Conservation (phyloP, 2,329 filamentous ascomycete species). For the Aspergillus latus region DNA sequence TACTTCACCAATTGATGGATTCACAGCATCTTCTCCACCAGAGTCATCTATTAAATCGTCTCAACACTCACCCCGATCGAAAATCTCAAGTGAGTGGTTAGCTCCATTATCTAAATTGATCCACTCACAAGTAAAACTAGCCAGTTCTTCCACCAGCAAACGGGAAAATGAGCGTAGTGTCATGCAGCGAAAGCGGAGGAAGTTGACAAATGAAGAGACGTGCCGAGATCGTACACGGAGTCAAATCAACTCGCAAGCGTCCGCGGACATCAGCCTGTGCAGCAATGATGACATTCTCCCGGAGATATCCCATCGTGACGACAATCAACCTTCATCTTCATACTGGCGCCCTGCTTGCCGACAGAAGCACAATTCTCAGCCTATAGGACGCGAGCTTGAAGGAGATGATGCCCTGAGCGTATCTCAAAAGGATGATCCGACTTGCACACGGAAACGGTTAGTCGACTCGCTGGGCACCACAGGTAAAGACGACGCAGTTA, state of each 20-base stretch:
- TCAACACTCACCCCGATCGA: background rate
- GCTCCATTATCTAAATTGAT: background rate
- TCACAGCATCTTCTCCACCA: background rate
- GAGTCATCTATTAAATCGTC: background rate
- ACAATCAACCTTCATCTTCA: background rate
- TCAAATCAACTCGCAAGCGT: background rate
- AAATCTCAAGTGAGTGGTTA: background rate
- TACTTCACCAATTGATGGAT: background rate
- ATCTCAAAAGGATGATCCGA: background rate
- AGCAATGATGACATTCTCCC: background rate
- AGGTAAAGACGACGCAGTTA: slow-evolving; percentile 5
- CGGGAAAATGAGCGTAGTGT: background rate
- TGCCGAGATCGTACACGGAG: background rate
- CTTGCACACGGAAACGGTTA: slow-evolving; percentile 32
- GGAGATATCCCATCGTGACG: background rate
- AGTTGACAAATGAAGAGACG: background rate
- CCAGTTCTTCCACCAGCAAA: background rate
- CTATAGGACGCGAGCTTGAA: too few relatives aligned
- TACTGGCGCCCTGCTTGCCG: too few relatives aligned
- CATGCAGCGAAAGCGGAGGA: slow-evolving; percentile 17
- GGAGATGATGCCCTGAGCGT: too few relatives aligned
- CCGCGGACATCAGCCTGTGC: background rate
- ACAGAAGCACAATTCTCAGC: too few relatives aligned
- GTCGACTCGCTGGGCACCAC: slow-evolving; percentile 34
- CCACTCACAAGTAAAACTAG: background rate